These are phyloP conservation scores for Verticillium dahliae DNA, from an alignment of 2,329 filamentous ascomycete genomes.

Conservation along the genomic window DNA sequence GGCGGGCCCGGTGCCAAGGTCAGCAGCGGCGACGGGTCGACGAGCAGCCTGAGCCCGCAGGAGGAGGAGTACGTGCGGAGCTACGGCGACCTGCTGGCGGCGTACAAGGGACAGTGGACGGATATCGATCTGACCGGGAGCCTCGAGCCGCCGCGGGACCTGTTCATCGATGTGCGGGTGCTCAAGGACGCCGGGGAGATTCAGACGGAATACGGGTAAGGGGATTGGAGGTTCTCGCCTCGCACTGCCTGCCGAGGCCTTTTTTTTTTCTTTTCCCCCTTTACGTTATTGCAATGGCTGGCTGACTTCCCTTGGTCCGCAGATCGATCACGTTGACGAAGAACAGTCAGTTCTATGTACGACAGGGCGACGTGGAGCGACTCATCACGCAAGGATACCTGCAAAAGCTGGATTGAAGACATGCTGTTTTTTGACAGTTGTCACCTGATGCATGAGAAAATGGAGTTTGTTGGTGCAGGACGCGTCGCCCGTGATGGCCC, in stretches of 20 bases:
- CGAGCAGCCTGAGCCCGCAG: slow-evolving; percentile 83
- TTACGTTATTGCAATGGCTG: background rate
- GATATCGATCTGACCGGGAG: slow-evolving; percentile 94
- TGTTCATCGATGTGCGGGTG: slow-evolving; percentile 95
- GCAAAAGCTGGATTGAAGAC: slow-evolving; percentile 71
- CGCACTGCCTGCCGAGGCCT: too few species aligned
- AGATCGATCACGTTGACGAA: slow-evolving; percentile 94
- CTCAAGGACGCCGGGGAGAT: slow-evolving; percentile 97
- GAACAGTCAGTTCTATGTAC: slow-evolving; percentile 96
- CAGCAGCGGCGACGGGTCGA: slow-evolving; percentile 39
- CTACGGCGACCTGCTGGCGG: slow-evolving; percentile 87
- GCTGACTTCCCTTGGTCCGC: slow-evolving; percentile 9
- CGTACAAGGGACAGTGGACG: slow-evolving; percentile 97
- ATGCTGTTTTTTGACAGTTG: background rate
- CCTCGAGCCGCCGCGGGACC: slow-evolving; percentile 84
- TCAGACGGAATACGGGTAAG: slow-evolving; percentile 87
- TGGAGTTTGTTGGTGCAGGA: background rate
- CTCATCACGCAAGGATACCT: slow-evolving; percentile 92
- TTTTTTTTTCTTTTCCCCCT: too few species aligned
- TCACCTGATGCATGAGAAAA: background rate
- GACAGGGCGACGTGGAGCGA: slow-evolving; percentile 90
- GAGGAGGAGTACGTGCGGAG: slow-evolving; percentile 94
- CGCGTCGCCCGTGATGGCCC: background rate
- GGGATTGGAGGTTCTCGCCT: too few species aligned
- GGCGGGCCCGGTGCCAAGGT: slow-evolving; percentile 11